phyloP scores from a whole-genome alignment of 2,329 filamentous ascomycete genomes.

The Talaromyces albobiverticillius region DNA sequence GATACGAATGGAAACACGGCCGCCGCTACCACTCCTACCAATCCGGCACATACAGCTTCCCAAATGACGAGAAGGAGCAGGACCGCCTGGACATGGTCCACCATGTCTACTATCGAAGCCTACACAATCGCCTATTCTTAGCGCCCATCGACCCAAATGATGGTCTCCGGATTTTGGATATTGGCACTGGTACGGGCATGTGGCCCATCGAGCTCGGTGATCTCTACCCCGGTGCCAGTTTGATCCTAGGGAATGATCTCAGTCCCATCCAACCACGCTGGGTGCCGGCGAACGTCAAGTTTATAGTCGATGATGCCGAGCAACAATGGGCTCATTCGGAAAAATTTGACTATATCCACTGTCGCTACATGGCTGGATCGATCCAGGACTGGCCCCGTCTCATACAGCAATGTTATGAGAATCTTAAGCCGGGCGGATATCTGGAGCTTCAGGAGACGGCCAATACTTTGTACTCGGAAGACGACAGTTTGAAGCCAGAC shows the following conservation, averaged over 20 bases:
- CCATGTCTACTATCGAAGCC: conserved; percentile 26
- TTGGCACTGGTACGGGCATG: conserved; percentile 35
- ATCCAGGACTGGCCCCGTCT: conserved; percentile 55
- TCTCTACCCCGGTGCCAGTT: neutral
- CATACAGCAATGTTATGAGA: conserved; percentile 45
- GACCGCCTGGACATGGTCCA: conserved; percentile 42
- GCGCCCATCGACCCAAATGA: conserved; percentile 25
- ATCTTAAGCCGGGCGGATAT: conserved; percentile 41
- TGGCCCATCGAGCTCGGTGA: conserved; percentile 31
- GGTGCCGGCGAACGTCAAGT: conserved; percentile 60
- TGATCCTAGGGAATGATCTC: conserved; percentile 23
- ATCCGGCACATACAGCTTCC: conserved; percentile 26
- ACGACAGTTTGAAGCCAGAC: conserved; percentile 24
- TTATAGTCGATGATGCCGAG: conserved; percentile 62
- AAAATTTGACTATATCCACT: conserved; percentile 57
- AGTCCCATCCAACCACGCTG: conserved; percentile 27
- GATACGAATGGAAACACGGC: conserved; percentile 19
- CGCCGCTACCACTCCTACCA: conserved; percentile 20
- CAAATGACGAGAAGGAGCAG: conserved; percentile 40
- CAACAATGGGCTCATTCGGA: conserved; percentile 56
- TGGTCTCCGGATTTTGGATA: conserved; percentile 25
- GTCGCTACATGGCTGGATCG: conserved; percentile 49
- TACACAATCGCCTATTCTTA: conserved; percentile 32
- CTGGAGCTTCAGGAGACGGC: conserved; percentile 40
- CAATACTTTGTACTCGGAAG: conserved; percentile 23